phyloP scores from a whole-genome alignment of 1,284 basidiomycete genomes.

The Tilletia horrida region DNA sequence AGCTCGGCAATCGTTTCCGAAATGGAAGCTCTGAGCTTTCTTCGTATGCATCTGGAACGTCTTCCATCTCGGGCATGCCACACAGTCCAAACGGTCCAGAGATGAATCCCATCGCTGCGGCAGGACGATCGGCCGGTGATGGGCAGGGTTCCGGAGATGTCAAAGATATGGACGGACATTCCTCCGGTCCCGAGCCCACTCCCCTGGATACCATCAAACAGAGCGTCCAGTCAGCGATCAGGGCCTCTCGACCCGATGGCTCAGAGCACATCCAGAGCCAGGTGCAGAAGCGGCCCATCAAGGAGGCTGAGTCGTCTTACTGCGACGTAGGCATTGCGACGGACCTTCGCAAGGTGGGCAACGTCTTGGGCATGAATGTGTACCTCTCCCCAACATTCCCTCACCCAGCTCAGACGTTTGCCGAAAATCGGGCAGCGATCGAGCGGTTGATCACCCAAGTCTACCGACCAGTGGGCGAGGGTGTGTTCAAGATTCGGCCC shows the following conservation, averaged over 20 bases:
- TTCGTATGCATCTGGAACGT: constrained; percentile 43
- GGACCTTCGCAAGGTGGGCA: constrained; percentile 54
- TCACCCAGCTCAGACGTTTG: constrained; percentile 43
- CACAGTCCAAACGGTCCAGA: constrained; percentile 19
- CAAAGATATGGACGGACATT: constrained; percentile 28
- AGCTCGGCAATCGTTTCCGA: constrained; percentile 32
- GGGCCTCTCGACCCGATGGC: constrained; percentile 55
- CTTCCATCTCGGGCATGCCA: constrained; percentile 32
- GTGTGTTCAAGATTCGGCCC: constrained; percentile 57
- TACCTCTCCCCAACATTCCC: constrained; percentile 48
- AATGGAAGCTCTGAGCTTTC: constrained; percentile 30
- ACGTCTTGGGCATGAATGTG: constrained; percentile 55
- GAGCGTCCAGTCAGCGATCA: constrained; percentile 53
- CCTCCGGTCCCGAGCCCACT: constrained; percentile 28
- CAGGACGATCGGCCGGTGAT: constrained; percentile 21
- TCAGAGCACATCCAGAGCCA: constrained; percentile 52
- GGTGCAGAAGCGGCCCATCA: constrained; percentile 46
- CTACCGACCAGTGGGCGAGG: constrained; percentile 48
- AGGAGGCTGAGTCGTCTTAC: constrained; percentile 54
- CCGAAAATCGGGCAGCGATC: constrained; percentile 47
- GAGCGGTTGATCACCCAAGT: constrained; percentile 50
- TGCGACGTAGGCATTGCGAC: constrained; percentile 55
- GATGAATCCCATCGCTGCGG: constrained; percentile 24
- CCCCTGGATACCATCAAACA: constrained; percentile 52
- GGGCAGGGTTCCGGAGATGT: background rate